Evolutionary conservation across 352 stramenopile genomes (phyloP).

Genomic region (Pseudoperonospora humuli): DNA sequence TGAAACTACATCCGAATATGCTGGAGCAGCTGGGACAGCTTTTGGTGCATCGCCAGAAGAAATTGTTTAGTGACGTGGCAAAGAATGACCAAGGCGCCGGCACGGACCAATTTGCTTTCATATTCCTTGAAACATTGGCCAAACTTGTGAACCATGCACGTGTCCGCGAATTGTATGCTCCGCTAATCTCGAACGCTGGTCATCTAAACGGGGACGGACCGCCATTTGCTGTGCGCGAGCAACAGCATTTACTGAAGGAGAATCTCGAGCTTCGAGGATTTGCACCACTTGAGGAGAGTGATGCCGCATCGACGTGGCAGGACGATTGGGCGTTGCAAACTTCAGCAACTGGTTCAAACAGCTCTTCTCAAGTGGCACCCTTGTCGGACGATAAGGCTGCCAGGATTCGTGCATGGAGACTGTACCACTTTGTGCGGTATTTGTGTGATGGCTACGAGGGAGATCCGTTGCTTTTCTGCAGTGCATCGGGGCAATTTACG

Average conservation of each 20-base stretch:
- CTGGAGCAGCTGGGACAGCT: conserved; percentile 38
- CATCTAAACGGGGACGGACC: conserved; percentile 10
- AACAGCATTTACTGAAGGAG: conserved; percentile 59
- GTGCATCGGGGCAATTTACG: conserved; percentile 20
- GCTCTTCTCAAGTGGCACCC: conserved; percentile 9
- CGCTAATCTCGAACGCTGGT: conserved; percentile 13
- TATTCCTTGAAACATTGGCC: conserved; percentile 42
- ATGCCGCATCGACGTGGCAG: conserved; percentile 3
- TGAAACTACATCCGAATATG: conserved; percentile 40
- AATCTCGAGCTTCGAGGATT: conserved; percentile 68
- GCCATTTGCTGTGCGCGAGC: conserved; percentile 20
- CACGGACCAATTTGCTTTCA: conserved; percentile 19
- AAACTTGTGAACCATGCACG: conserved; percentile 50
- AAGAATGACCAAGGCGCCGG: conserved; percentile 15
- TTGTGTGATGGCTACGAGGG: conserved; percentile 54
- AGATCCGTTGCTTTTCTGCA: conserved; percentile 45
- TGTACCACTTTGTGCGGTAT: conserved; percentile 49
- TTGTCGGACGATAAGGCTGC: conserved; percentile 38
- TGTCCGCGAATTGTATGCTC: conserved; percentile 32
- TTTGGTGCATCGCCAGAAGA: conserved; percentile 19
- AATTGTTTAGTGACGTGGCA: conserved; percentile 19
- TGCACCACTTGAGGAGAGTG: conserved; percentile 32
- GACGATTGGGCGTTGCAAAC: conserved; percentile 26
- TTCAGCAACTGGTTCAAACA: conserved; percentile 6
- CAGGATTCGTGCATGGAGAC: conserved; percentile 53